phyloP scores from a whole-genome alignment of 768 basidiomycete species.

The Boletus sensibilis region DNA sequence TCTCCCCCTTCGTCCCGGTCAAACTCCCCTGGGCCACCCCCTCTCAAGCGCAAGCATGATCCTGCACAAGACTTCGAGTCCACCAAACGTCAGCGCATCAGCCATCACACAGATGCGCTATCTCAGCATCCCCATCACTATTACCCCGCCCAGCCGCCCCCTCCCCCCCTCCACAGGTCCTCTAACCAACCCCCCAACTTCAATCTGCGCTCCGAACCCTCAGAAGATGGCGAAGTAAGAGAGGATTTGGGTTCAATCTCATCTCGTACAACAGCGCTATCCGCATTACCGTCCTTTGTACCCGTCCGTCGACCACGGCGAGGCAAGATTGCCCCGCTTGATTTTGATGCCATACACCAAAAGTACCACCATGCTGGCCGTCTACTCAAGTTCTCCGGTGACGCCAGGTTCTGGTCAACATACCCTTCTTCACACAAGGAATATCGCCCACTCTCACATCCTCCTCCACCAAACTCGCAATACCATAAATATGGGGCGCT shows the following conservation, averaged over 20 bases:
- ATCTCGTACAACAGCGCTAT: conserved; percentile 27
- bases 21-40: conserved; percentile 38
- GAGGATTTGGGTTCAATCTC: conserved; percentile 35
- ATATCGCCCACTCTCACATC: conserved; percentile 59
- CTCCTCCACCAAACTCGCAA: conserved; percentile 61
- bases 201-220: conserved; percentile 39
- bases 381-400: conserved; percentile 80
- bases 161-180: conserved; percentile 18
- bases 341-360: conserved; percentile 63
- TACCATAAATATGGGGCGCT: conserved; percentile 76
- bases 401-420: conserved; percentile 74
- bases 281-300: conserved; percentile 38
- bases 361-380: conserved; percentile 70
- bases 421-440: conserved; percentile 63
- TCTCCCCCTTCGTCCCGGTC: conserved; percentile 46
- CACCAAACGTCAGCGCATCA: conserved; percentile 35
- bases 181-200: conserved; percentile 23
- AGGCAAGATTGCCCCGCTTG: conserved; percentile 45
- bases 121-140: conserved; percentile 31
- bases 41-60: conserved; percentile 41
- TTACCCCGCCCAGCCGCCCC: conserved; percentile 27
- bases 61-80: conserved; percentile 24
- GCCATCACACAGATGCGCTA: conserved; percentile 24
- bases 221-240: conserved; percentile 48
- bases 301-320: conserved; percentile 70